Percentiles rank a stretch among this genome's conserved stretches.
Conservation (phyloP, 2,329 filamentous ascomycete genomes). For the Fusarium praegraminearum region DNA sequence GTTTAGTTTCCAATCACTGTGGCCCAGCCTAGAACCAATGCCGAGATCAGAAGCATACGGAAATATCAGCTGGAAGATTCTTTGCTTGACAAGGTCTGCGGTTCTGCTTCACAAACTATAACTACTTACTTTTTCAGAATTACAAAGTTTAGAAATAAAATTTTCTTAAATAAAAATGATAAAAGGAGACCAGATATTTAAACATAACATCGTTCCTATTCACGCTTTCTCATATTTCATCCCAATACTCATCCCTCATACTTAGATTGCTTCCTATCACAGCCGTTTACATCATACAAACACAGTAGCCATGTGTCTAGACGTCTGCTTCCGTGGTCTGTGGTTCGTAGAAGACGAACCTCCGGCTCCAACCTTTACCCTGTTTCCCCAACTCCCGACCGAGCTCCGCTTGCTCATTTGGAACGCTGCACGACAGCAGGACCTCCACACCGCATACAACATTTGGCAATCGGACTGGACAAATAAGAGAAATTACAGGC, state of each 20-base stretch:
- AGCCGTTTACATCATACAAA: neutral
- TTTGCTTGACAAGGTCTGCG: neutral
- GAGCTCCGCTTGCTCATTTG: conserved; percentile 20
- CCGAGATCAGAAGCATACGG: neutral
- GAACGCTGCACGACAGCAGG: neutral
- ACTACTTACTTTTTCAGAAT: neutral
- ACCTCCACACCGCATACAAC: neutral
- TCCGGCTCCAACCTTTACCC: neutral
- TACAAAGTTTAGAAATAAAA: too few species aligned
- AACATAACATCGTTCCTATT: neutral
- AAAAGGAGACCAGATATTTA: neutral
- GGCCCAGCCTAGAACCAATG: too few species aligned
- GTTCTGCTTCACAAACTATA: neutral
- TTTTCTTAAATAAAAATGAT: too few species aligned
- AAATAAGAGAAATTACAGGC: neutral
- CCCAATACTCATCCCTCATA: too few species aligned
- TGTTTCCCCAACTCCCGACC: neutral
- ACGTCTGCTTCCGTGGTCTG: neutral
- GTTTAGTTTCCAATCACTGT: neutral
- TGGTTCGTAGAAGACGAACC: too few species aligned
- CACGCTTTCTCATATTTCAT: neutral
- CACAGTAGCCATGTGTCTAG: too few species aligned
- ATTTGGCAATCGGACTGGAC: neutral
- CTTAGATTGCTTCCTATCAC: neutral
- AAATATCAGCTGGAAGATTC: neutral